Conservation (phyloP, 2,329 filamentous ascomycete species). For the Epichloe hybrida region DNA sequence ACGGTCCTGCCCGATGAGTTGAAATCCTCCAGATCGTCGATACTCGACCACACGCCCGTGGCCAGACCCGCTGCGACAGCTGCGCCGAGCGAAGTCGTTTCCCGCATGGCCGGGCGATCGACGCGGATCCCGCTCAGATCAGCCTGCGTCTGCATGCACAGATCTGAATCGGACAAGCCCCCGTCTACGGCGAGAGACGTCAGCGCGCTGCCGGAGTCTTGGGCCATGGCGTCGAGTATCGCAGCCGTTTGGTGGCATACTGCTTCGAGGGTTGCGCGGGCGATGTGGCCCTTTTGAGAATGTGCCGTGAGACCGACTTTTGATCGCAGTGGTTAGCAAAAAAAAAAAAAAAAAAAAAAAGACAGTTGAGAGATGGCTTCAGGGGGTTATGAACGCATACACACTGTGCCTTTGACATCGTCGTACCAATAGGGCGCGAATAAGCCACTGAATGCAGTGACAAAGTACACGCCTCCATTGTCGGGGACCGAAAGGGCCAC, state of each 20-base stretch:
- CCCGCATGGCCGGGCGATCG: slow-evolving; percentile 74
- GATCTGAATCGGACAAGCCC: slow-evolving; percentile 75
- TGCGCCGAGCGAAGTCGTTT: slow-evolving; percentile 78
- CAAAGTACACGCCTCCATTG: slow-evolving; percentile 74
- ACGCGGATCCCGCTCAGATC: slow-evolving; percentile 74
- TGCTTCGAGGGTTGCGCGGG: slow-evolving; percentile 77
- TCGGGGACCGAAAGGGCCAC: slow-evolving; percentile 44
- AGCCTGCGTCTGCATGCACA: slow-evolving; percentile 86
- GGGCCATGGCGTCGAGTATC: slow-evolving; percentile 83
- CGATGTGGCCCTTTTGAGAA: slow-evolving; percentile 75
- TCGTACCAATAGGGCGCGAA: slow-evolving; percentile 95
- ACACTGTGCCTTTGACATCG: slow-evolving; percentile 77
- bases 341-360: too few species aligned
- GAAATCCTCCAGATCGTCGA: slow-evolving; percentile 60
- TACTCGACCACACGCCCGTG: slow-evolving; percentile 61
- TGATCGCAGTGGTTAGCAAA: background rate
- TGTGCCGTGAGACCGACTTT: slow-evolving; percentile 70
- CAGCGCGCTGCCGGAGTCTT: slow-evolving; percentile 66
- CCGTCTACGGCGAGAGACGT: slow-evolving; percentile 71
- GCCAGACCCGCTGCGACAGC: slow-evolving; percentile 85
- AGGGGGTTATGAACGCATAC: slow-evolving; percentile 26
- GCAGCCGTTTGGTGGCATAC: slow-evolving; percentile 89
- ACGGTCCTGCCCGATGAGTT: slow-evolving; percentile 55
- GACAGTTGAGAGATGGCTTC: too few species aligned
- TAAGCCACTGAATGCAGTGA: slow-evolving; percentile 81